These are phyloP conservation scores for Vitis rupestris DNA, from an alignment of 164 flowering plant species.

Conservation along the genomic window DNA sequence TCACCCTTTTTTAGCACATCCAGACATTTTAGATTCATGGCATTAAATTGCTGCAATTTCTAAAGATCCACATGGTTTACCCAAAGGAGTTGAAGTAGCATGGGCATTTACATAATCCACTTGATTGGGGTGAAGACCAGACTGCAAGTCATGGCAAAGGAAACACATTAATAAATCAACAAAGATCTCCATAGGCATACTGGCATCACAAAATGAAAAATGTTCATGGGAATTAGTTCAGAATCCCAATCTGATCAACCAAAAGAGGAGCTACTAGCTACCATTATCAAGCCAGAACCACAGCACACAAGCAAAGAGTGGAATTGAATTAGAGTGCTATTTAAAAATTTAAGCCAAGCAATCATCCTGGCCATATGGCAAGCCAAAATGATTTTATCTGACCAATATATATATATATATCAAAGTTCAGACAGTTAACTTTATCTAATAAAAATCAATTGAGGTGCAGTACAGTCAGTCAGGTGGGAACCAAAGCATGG, in stretches of 20 bases:
- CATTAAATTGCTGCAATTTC: not conserved
- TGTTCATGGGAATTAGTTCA: not conserved
- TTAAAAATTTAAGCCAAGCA: not conserved
- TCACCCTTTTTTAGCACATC: not conserved
- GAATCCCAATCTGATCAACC: not conserved
- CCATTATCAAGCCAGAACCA: not conserved
- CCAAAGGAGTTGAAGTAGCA: constrained; percentile 94
- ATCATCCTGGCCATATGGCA: not conserved
- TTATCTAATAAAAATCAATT: too few relatives aligned
- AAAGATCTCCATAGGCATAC: not conserved
- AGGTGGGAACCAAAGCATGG: too few relatives aligned
- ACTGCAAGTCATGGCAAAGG: constrained; percentile 48
- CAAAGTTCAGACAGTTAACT: too few relatives aligned
- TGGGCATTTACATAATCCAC: constrained; percentile 95
- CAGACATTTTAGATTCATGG: constrained; percentile 1
- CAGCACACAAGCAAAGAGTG: not conserved
- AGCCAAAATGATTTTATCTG: too few relatives aligned
- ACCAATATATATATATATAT: too few relatives aligned
- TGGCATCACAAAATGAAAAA: not conserved
- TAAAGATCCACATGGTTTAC: constrained; percentile 32
- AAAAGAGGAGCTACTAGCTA: not conserved
- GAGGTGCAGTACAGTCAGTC: too few relatives aligned
- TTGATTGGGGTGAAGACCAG: constrained; percentile 69
- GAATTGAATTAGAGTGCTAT: not conserved
- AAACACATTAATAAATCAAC: not conserved